A percentile compares a stretch with the other conserved stretches of the same genome.
Conservation (phyloP, 2,329 filamentous ascomycete genomes). For the Allantophomopsis lycopodina region DNA sequence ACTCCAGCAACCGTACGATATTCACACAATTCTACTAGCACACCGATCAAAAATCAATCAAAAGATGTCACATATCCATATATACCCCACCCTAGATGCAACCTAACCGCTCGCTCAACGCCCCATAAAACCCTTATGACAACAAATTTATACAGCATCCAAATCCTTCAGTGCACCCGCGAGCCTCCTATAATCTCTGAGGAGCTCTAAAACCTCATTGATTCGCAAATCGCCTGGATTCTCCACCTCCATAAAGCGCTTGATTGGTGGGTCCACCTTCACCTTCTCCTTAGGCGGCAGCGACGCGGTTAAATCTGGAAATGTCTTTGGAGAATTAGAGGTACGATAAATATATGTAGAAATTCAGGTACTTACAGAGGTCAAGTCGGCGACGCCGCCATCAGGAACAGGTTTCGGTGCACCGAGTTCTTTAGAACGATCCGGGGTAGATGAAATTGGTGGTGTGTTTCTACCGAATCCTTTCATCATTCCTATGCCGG, state of each 20-base stretch:
- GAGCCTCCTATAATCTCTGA: slow-evolving; percentile 63
- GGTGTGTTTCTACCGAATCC: slow-evolving; percentile 49
- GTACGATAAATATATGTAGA: background rate
- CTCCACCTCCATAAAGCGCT: slow-evolving; percentile 59
- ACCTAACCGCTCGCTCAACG: too few relatives aligned
- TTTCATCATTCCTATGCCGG: slow-evolving; percentile 60
- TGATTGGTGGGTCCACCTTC: slow-evolving; percentile 52
- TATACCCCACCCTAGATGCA: too few relatives aligned
- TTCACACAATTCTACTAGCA: too few relatives aligned
- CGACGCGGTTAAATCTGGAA: slow-evolving; percentile 41
- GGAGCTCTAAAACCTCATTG: slow-evolving; percentile 57
- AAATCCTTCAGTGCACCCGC: slow-evolving; percentile 49
- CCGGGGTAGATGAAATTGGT: slow-evolving; percentile 24
- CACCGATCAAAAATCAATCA: too few relatives aligned
- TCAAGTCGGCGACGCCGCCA: slow-evolving; percentile 35
- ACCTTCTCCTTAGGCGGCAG: slow-evolving; percentile 39
- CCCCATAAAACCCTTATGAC: background rate
- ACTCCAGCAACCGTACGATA: too few relatives aligned
- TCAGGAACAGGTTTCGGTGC: slow-evolving; percentile 27
- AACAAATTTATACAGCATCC: slow-evolving; percentile 36
- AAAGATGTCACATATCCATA: too few relatives aligned
- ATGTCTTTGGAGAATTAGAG: slow-evolving; percentile 28
- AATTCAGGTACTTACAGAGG: slow-evolving; percentile 30
- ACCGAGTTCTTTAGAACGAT: slow-evolving; percentile 11
- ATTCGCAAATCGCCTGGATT: slow-evolving; percentile 58